phyloP scores from a whole-genome alignment of 768 basidiomycete species.

The Glaciozyma antarctica region DNA sequence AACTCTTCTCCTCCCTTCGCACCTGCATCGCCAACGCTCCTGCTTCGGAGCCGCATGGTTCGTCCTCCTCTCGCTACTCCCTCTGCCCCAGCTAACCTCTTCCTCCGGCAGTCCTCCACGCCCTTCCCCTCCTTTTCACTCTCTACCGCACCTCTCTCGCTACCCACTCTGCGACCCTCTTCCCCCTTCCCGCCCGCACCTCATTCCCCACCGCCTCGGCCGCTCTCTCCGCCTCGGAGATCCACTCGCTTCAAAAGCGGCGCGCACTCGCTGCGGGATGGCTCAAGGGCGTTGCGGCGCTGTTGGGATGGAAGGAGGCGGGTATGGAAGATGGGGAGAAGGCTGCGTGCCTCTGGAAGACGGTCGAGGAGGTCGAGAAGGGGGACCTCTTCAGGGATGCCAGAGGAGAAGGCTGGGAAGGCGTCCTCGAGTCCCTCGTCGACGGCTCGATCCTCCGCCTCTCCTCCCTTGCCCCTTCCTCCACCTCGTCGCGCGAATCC shows the following conservation, averaged over 20 bases:
- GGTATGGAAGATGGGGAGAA: background rate
- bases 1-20: conserved; percentile 16
- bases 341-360: conserved; percentile 1
- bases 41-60: background rate
- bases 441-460: conserved; percentile 3
- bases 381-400: conserved; percentile 18
- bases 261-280: conserved; percentile 22
- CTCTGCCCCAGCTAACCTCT: background rate
- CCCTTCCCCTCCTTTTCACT: conserved; percentile 9
- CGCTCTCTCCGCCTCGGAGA: conserved; percentile 23
- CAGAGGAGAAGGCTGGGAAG: conserved; percentile 14
- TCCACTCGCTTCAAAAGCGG: conserved; percentile 18
- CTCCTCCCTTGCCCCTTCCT: too few species aligned
- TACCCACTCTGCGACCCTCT: conserved; percentile 12
- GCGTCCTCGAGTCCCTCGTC: background rate
- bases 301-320: conserved; percentile 7
- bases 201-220: conserved; percentile 25
- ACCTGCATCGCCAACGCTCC: conserved; percentile 4
- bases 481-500: conserved; percentile 4
- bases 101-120: background rate
- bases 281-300: conserved; percentile 8
- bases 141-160: conserved; percentile 20
- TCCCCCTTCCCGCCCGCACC: conserved; percentile 27
- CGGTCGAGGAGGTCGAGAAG: conserved; percentile 16
- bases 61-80: background rate